These are phyloP conservation scores for Epichloe sibirici DNA, from an alignment of 2,329 filamentous ascomycete genomes.

Conservation along the genomic window DNA sequence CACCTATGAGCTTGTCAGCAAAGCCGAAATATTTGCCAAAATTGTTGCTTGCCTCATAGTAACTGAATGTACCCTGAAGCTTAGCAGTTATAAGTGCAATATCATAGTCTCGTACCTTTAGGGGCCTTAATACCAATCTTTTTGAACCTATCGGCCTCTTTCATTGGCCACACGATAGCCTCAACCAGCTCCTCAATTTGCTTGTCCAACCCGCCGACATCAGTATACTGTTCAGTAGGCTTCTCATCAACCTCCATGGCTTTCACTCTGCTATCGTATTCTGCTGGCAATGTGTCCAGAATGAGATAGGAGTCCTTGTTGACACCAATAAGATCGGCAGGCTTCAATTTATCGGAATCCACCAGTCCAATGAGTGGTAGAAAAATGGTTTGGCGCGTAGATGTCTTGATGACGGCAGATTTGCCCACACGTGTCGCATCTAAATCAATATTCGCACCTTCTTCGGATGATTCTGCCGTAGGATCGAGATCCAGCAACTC, in stretches of 20 bases:
- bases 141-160: slow-evolving; percentile 97
- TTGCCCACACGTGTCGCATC: slow-evolving; percentile 95
- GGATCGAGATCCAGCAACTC: slow-evolving; percentile 95
- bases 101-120: slow-evolving; percentile 60
- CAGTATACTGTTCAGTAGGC: slow-evolving; percentile 96
- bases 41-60: background rate
- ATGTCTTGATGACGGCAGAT: slow-evolving; percentile 98
- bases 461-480: slow-evolving; percentile 87
- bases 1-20: slow-evolving; percentile 53
- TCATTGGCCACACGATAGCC: slow-evolving; percentile 99
- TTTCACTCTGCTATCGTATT: slow-evolving; percentile 98
- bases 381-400: slow-evolving; percentile 96
- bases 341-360: slow-evolving; percentile 88
- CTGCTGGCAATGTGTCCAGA: slow-evolving; percentile 88
- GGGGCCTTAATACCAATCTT: slow-evolving; percentile 99
- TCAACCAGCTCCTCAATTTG: slow-evolving; percentile 98
- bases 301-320: slow-evolving; percentile 99
- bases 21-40: background rate
- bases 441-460: slow-evolving; percentile 96
- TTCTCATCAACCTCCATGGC: slow-evolving; percentile 99
- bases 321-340: slow-evolving; percentile 90
- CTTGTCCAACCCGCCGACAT: slow-evolving; percentile 95
- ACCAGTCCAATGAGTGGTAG: slow-evolving; percentile 93
- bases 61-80: background rate
- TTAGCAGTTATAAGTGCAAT: background rate